Conservation (phyloP, 2,329 filamentous ascomycete genomes). For the Polytolypa hystricis region DNA sequence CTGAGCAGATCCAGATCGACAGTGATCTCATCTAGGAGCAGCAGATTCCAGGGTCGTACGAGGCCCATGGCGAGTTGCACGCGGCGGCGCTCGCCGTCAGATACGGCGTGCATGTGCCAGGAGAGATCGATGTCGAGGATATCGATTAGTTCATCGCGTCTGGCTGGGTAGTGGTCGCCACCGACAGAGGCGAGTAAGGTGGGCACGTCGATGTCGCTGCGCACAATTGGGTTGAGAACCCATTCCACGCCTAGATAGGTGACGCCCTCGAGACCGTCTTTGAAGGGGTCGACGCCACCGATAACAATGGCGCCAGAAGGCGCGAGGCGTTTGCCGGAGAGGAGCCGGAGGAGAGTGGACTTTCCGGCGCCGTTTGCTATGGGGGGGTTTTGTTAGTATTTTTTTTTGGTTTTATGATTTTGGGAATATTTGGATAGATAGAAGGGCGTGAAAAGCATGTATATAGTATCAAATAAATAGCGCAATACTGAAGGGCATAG, state of each 20-base stretch:
- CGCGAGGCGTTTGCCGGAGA: conserved; percentile 89
- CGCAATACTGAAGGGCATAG: too few species aligned
- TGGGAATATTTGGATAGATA: not conserved
- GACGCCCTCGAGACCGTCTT: conserved; percentile 77
- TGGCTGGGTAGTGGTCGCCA: conserved; percentile 67
- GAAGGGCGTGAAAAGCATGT: too few species aligned
- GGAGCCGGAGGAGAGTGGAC: conserved; percentile 86
- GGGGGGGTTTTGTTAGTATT: too few species aligned
- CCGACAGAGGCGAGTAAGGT: conserved; percentile 79
- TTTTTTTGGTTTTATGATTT: too few species aligned
- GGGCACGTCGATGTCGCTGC: conserved; percentile 82
- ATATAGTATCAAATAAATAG: too few species aligned
- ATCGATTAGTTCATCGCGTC: conserved; percentile 72
- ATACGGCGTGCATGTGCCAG: conserved; percentile 95
- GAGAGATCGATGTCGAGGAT: conserved; percentile 85
- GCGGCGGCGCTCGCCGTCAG: conserved; percentile 78
- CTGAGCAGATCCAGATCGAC: conserved; percentile 87
- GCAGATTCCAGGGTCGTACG: conserved; percentile 77
- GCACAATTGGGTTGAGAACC: conserved; percentile 94
- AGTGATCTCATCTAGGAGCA: conserved; percentile 92
- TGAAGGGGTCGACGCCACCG: conserved; percentile 82
- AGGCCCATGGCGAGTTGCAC: conserved; percentile 97
- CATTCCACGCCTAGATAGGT: conserved; percentile 96
- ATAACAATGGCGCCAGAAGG: conserved; percentile 64
- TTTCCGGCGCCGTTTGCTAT: conserved; percentile 89